Conservation (phyloP, 2,329 filamentous ascomycete genomes). For the Ceratocystis eucalypticola region DNA sequence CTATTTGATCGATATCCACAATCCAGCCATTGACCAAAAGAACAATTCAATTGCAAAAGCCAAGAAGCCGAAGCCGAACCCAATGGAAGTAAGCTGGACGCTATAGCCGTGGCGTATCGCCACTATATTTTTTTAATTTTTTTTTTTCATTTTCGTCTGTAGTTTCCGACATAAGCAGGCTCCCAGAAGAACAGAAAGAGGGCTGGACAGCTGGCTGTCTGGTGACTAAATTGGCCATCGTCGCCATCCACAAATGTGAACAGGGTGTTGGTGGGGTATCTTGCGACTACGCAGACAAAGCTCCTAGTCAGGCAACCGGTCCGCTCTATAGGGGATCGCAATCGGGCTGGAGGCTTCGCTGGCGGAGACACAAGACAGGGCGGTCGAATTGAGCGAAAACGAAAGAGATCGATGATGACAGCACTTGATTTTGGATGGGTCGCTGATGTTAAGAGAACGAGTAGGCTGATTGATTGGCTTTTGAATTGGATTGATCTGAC, state of each 20-base stretch:
- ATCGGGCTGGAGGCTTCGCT: not conserved
- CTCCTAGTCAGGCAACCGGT: not conserved
- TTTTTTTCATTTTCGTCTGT: not conserved
- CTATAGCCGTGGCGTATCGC: not conserved
- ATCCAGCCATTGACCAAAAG: conserved; percentile 9
- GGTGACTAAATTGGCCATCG: not conserved
- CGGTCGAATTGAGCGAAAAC: not conserved
- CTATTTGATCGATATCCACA: not conserved
- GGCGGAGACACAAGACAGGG: not conserved
- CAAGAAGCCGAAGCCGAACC: not conserved
- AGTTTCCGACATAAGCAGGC: not conserved
- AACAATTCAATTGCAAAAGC: conserved; percentile 8
- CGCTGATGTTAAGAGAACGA: not conserved
- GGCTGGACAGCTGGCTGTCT: not conserved
- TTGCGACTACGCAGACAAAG: not conserved
- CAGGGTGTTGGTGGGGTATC: not conserved
- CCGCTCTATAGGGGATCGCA: not conserved
- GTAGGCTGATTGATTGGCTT: not conserved
- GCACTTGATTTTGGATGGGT: not conserved
- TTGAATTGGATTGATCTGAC: not conserved
- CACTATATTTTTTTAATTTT: not conserved
- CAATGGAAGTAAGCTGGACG: not conserved
- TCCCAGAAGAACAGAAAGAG: not conserved
- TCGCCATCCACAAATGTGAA: not conserved
- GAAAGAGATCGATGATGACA: not conserved